Percentiles rank a stretch among this genome's conserved stretches.
These are phyloP conservation scores for Colletotrichum chrysophilum DNA, from an alignment of 2,329 filamentous ascomycete species.

Conservation along the genomic window DNA sequence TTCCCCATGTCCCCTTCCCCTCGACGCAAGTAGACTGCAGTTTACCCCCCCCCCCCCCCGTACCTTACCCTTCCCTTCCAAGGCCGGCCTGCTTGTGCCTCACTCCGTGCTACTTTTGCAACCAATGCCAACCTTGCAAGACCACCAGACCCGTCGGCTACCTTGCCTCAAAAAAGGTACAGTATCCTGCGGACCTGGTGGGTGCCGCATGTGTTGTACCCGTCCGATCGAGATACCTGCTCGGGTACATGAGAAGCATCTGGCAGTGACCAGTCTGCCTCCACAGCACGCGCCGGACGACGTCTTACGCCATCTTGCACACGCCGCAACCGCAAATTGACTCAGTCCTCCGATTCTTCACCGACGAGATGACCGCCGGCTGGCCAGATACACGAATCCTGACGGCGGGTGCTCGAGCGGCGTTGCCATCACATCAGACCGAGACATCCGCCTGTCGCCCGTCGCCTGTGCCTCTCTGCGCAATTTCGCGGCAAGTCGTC, in stretches of 20 bases:
- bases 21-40: background rate
- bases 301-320: background rate
- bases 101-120: background rate
- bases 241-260: background rate
- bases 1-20: background rate
- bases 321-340: background rate
- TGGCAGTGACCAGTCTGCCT: background rate
- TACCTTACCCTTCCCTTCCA: background rate
- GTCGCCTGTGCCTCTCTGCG: background rate
- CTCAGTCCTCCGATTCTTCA: background rate
- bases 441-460: background rate
- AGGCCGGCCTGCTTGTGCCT: background rate
- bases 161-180: background rate
- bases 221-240: background rate
- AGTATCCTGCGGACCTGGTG: background rate
- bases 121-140: background rate
- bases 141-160: background rate
- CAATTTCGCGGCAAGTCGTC: background rate
- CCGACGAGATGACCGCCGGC: background rate
- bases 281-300: background rate
- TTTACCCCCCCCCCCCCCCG: background rate
- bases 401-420: background rate
- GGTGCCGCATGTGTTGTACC: background rate
- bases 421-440: conserved; percentile 1
- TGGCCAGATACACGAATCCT: background rate